Evolutionary conservation across 176 grass and related monocot species (phyloP), one percentile per base, ranked within the genome.

Genomic region (Carex scoparia): DNA sequence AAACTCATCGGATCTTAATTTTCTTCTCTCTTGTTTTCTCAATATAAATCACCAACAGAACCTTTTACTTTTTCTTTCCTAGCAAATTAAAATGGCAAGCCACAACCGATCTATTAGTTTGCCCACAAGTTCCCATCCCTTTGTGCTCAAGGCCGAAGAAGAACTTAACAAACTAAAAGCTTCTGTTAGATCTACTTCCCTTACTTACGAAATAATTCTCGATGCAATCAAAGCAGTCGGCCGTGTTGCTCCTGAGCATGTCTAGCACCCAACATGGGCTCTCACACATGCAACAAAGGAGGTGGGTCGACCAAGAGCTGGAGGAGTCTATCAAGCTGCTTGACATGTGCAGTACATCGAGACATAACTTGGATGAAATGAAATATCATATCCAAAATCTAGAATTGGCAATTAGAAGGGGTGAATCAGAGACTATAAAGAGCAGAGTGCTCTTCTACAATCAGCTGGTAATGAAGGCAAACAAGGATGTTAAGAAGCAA

Each of bases 301-400:
- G 37, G 37, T 38, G 37, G 37, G 3, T 38, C 4, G 37, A 38
- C 3, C 37, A 38, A 38, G 37, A 38, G 37, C 37, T 38, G 37
- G 37, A 38, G 37, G 37, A 38, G 37, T 38, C 37, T 38, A 38
- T 38, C 37, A 38, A 38, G 37, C 37, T 38, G 37, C 37, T 38
- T 38, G 37, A 38, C 37, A 38, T 38, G 37, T 38, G 37, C 37
- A 38, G 37, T 38, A 4, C 37, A 38, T 38, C 37, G 3, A 38
- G 37, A 38, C 3, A 38, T 38, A 38, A 38, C 37, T 38, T 94
- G 30, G 46, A 49, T 37, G 48, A 64, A 61, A 77, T 90, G 42
- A 87, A 87, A 79, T 46, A 19, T n/a, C 69, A 77, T 40, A 30
- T 94, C 44, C 83, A 90, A 60, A 88, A 90, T 35, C 69, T 94